These are phyloP conservation scores for Aureobasidium sp. DNA, from an alignment of 2,329 filamentous ascomycete species.

Conservation along the genomic window DNA sequence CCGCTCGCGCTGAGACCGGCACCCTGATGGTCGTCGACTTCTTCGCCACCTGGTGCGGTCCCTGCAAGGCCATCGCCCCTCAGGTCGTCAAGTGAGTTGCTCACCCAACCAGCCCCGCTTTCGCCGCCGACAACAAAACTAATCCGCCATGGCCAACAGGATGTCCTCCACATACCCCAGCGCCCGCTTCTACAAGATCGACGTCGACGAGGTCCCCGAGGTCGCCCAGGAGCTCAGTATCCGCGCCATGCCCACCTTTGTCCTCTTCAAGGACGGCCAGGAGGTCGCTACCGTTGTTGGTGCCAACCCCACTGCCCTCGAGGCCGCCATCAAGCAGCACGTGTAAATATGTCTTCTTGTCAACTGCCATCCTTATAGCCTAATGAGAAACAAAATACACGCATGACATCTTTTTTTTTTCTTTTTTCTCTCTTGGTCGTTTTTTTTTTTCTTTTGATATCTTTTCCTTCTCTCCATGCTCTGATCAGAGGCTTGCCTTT, in stretches of 20 bases:
- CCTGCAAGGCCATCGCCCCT: constrained; percentile 86
- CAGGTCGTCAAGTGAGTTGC: constrained; percentile 54
- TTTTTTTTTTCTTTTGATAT: background rate
- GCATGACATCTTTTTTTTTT: background rate
- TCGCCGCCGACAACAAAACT: constrained; percentile 9
- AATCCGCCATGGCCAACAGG: constrained; percentile 31
- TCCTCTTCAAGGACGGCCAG: constrained; percentile 72
- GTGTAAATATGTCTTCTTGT: constrained; percentile 14
- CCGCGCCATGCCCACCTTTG: constrained; percentile 88
- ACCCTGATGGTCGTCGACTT: constrained; percentile 72
- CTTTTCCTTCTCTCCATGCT: background rate
- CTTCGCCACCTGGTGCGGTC: constrained; percentile 87
- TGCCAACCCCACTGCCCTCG: constrained; percentile 65
- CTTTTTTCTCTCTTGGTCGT: background rate
- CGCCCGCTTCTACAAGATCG: constrained; percentile 77
- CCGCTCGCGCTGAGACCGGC: constrained; percentile 44
- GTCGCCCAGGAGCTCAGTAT: constrained; percentile 70
- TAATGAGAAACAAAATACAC: constrained; percentile 11
- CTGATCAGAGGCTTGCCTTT: background rate
- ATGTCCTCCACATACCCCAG: constrained; percentile 52
- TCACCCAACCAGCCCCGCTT: background rate
- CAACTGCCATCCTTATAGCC: background rate
- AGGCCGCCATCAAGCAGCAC: constrained; percentile 41
- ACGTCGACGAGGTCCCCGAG: constrained; percentile 74
- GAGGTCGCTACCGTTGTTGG: constrained; percentile 68